Base-by-base conservation (phyloP, 345 rosid species). In the Citrus cavaleriei region DNA sequence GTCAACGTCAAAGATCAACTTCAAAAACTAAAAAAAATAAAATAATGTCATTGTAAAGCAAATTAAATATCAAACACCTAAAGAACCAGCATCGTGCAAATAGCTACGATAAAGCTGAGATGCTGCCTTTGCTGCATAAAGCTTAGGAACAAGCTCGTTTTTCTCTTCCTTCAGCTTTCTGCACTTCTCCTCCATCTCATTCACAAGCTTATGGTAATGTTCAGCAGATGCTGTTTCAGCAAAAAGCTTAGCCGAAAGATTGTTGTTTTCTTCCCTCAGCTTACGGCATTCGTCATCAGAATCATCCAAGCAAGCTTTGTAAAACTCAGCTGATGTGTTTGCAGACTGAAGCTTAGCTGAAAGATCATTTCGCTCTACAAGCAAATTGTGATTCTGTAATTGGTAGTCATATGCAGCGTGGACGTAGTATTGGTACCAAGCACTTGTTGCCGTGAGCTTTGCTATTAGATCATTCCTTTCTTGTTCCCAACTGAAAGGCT, bases 251-350 rank as follows among this genome's bases (percentile, higher is more conserved):
- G 32, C 24, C 6, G 76, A 37, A 14, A 59, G 21, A 35, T 38
- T 27, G 27, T 25, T 7, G 3, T 14, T 73, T 19, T 73, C 67
- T 12, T 58, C 66, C 51, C 76, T 73, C 54, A 59, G 19, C 12
- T 34, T 72, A 24, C 64, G 49, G 28, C 10, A 55, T 4, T 55
- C 63, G 16, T 57, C 21, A 12, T 34, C 42, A 13, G 25, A 34
- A 72, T 72, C 64, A 21, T 72, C 63, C 21, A 30, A 54, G 35
- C 75, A 55, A 4, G 75, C 62, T 5, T 71, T 54, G 75, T 71
- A 32, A 55, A 71, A 54, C n/a, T 10, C 46, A 22, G 49, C 27
- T 5, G 61, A 32, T 66, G 70, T 9, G 13, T 35, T 66, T 35
- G 75, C 22, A 22, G 62, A 13, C 10, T 22, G 40, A 10, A 72